Percentiles rank a stretch among this genome's conserved stretches.
Conservation (phyloP, 495 filamentous ascomycete species). For the Neurospora intermedia region DNA sequence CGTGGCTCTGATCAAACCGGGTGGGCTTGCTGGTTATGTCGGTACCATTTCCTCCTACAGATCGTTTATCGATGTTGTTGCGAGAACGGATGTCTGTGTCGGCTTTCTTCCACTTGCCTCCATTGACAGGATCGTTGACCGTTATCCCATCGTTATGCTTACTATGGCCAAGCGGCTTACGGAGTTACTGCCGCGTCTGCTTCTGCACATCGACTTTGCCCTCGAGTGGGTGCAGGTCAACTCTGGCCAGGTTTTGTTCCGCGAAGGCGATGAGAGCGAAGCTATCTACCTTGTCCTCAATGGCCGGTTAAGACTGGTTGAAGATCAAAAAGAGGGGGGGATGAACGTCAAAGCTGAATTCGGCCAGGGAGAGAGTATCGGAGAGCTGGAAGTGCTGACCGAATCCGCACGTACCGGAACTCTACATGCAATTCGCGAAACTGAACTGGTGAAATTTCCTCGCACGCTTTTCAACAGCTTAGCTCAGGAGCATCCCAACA, state of each 20-base stretch:
- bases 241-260: constrained; percentile 87
- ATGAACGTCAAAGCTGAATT: constrained; percentile 87
- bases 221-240: constrained; percentile 96
- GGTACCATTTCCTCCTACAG: constrained; percentile 88
- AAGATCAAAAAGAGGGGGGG: constrained; percentile 67
- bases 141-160: constrained; percentile 79
- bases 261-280: constrained; percentile 92
- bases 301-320: constrained; percentile 70
- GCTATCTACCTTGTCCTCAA: constrained; percentile 98
- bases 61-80: constrained; percentile 92
- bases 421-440: constrained; percentile 91
- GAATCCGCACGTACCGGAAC: constrained; percentile 83
- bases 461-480: constrained; percentile 95
- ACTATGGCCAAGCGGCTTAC: constrained; percentile 94
- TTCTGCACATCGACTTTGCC: constrained; percentile 95
- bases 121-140: constrained; percentile 84
- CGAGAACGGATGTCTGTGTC: constrained; percentile 97
- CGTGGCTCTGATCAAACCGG: constrained; percentile 87
- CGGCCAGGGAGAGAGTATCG: constrained; percentile 94
- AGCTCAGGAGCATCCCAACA: constrained; percentile 91
- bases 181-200: constrained; percentile 76
- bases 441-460: constrained; percentile 91
- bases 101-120: constrained; percentile 83
- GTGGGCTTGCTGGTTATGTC: constrained; percentile 87
- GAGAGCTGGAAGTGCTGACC: constrained; percentile 93